A percentile compares a stretch with the other conserved stretches of the same genome.
Evolutionary conservation across 164 flowering plant species (phyloP).

Genomic region (Annona cherimola): DNA sequence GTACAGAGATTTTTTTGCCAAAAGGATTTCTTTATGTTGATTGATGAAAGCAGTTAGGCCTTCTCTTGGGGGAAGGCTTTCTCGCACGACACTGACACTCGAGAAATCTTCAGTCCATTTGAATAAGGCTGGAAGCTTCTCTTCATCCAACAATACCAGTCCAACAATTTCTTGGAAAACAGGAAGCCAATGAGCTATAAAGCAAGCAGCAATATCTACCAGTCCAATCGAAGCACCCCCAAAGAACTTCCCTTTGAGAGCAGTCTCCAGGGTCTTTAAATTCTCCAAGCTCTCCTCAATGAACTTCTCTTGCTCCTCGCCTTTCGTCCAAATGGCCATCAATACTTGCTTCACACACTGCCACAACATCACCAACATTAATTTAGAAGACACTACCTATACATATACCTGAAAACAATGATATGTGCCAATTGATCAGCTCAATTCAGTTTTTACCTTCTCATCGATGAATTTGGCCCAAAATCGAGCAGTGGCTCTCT

Average conservation of each 20-base stretch:
- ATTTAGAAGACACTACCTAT: too few species aligned
- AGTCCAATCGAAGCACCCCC: conserved; percentile 41
- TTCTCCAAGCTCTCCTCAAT: conserved; percentile 25
- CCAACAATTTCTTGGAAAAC: conserved; percentile 26
- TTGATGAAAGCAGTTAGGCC: conserved; percentile 8
- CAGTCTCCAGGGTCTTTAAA: conserved; percentile 30
- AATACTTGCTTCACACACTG: conserved; percentile 6
- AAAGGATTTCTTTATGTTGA: conserved; percentile 3
- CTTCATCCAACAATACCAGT: conserved; percentile 21
- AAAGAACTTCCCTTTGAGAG: conserved; percentile 38
- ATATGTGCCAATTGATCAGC: too few species aligned
- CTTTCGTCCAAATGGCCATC: conserved; percentile 6
- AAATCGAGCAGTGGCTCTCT: conserved; percentile 4
- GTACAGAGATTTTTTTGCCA: not conserved
- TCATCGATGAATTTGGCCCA: conserved; percentile 9
- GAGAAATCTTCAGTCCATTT: conserved; percentile 33
- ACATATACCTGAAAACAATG: too few species aligned
- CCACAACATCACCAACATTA: not conserved
- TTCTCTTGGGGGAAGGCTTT: conserved; percentile 34
- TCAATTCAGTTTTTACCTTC: too few species aligned
- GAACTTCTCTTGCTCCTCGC: conserved; percentile 9
- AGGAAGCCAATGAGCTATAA: conserved; percentile 26
- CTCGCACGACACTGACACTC: conserved; percentile 20
- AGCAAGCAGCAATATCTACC: conserved; percentile 33
- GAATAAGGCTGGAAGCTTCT: conserved; percentile 32